Percentiles rank a stretch among this genome's conserved stretches.
These are phyloP conservation scores for Wickerhamiella australiensis DNA, from an alignment of 805 yeast genomes.

Conservation along the genomic window DNA sequence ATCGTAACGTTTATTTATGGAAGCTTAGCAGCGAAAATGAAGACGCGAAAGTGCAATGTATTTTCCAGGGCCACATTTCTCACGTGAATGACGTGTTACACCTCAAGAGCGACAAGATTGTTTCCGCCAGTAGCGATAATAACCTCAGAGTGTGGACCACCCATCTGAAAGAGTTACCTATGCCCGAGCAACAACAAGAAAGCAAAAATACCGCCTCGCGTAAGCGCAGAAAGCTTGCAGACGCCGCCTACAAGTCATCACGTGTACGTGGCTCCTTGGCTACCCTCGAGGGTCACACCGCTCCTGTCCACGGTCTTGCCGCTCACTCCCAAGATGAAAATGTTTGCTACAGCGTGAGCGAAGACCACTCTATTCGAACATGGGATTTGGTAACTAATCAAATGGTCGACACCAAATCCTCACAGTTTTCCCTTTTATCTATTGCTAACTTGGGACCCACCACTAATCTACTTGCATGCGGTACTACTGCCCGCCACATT, in stretches of 20 bases:
- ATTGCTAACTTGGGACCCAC: conserved; percentile 53
- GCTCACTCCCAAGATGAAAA: conserved; percentile 63
- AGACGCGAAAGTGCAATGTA: conserved; percentile 55
- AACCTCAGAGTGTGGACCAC: conserved; percentile 84
- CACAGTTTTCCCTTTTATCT: conserved; percentile 75
- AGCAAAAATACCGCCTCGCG: conserved; percentile 62
- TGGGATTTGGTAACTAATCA: conserved; percentile 89
- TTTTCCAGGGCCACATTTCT: conserved; percentile 80
- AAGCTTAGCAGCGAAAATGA: conserved; percentile 43
- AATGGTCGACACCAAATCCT: conserved; percentile 75
- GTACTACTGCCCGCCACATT: conserved; percentile 97
- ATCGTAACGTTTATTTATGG: conserved; percentile 83
- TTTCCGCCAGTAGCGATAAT: conserved; percentile 77
- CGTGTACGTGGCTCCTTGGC: conserved; percentile 75
- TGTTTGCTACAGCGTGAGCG: conserved; percentile 88
- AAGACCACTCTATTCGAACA: conserved; percentile 88
- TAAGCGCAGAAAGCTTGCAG: conserved; percentile 74
- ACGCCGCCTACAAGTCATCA: conserved; percentile 53
- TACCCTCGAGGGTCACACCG: conserved; percentile 65
- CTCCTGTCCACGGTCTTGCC: conserved; percentile 75
- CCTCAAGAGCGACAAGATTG: conserved; percentile 40
- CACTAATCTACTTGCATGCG: conserved; percentile 62
- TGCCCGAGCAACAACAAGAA: conserved; percentile 21
- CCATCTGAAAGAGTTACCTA: conserved; percentile 65
- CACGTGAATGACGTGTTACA: conserved; percentile 63